Percentiles rank a stretch among this genome's conserved stretches.
phyloP scores from a whole-genome alignment of 1,139 yeast species.

The Diutina mesorugosa region DNA sequence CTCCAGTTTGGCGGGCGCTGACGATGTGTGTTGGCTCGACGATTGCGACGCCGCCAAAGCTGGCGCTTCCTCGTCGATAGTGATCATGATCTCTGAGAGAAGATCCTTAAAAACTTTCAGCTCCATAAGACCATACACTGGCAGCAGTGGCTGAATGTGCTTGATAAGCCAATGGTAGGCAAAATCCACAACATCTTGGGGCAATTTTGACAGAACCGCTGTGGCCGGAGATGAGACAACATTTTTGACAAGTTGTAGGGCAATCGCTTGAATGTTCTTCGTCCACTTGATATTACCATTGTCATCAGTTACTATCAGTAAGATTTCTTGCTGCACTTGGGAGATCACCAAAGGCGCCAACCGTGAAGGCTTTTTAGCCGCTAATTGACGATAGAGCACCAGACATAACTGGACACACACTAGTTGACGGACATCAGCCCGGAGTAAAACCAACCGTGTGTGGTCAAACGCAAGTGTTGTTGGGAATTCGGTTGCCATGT shows the following conservation, averaged over 20 bases:
- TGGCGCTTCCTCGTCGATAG: slow-evolving; percentile 4
- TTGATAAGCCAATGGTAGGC: slow-evolving; percentile 71
- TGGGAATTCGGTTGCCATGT: slow-evolving; percentile 77
- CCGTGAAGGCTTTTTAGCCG: slow-evolving; percentile 8
- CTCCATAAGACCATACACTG: slow-evolving; percentile 70
- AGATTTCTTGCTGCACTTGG: slow-evolving; percentile 42
- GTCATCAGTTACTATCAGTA: slow-evolving; percentile 74
- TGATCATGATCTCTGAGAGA: slow-evolving; percentile 16
- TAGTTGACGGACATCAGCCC: slow-evolving; percentile 79
- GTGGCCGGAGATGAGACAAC: slow-evolving; percentile 10
- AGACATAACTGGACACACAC: slow-evolving; percentile 71
- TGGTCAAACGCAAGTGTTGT: slow-evolving; percentile 81
- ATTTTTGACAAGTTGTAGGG: slow-evolving; percentile 55
- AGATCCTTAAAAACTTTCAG: slow-evolving; percentile 45
- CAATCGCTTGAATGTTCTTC: slow-evolving; percentile 58
- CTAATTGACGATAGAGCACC: slow-evolving; percentile 58
- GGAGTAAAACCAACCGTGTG: slow-evolving; percentile 58
- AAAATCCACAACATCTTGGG: slow-evolving; percentile 41
- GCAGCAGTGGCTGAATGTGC: slow-evolving; percentile 77
- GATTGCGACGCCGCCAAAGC: slow-evolving; percentile 2
- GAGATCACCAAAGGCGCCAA: slow-evolving; percentile 17
- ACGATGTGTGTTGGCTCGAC: not conserved
- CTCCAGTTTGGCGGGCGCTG: slow-evolving; percentile 8
- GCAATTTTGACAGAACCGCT: slow-evolving; percentile 10
- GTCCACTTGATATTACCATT: slow-evolving; percentile 89